Base-by-base conservation (phyloP, 257 asterid genomes). In the Rauvolfia tetraphylla region DNA sequence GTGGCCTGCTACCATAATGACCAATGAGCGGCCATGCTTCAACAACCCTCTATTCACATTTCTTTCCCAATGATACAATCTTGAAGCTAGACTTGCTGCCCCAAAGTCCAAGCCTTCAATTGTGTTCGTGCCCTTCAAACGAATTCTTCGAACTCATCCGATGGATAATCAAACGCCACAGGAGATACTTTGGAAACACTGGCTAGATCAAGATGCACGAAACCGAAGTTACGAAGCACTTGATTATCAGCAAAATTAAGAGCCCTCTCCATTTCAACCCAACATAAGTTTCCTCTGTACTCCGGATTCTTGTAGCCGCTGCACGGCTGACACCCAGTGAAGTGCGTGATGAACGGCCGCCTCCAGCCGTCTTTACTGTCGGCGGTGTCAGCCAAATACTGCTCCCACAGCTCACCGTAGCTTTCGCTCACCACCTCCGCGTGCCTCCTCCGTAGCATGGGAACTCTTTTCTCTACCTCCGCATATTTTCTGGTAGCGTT, bases 251-350 rank as follows among this genome's bases (percentile, higher is more conserved):
- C 88, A 58, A 79, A 85, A 70, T 85, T 85, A 20, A 85, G 66
- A 10, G 88, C 84, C 62, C 57, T 85, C 34, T 82, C 78, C 83
- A 85, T 85, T 15, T 76, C 75, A 38, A 72, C 68, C 67, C 69
- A 72, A 48, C 88, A 85, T 4, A 36, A 46, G 33, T 85, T 71
- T 17, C 75, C 77, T 13, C 63, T 59, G 14, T 82, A 79, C 20
- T 73, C 59, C 15, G 78, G 77, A 20, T 80, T 70, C 10, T 75
- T 75, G 36, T 63, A n/a, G n/a, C 88, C 83, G n/a, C 81, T 76
- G 46, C 88, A 85, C 23, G 86, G 86, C 71, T 85, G 81, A 69
- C 88, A 85, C 17, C 88, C 88, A 17, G 83, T 81, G 18, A 85
- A 85, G 23, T 85, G 88, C 4, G 86, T 85, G n/a, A 82, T 58